Evolutionary conservation across 2,329 filamentous ascomycete genomes (phyloP), one percentile per base, ranked within the genome.

Genomic region (Ceratocystiopsis minuta): DNA sequence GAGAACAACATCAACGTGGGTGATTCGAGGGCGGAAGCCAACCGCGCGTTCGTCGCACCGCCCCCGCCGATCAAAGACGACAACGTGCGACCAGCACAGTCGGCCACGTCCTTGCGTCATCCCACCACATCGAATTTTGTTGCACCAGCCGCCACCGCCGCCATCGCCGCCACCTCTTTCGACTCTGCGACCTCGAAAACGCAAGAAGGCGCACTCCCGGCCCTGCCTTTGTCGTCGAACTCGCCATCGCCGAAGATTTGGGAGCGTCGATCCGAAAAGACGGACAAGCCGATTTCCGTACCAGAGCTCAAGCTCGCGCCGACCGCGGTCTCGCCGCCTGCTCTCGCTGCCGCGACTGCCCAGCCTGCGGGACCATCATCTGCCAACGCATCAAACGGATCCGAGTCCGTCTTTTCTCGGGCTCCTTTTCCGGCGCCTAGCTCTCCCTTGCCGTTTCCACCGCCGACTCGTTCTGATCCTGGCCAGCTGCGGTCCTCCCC

Each of bases 251-350:
- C 50, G 9, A 57, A 63, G 46, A 57, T 65, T 31, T 72, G 68
- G 68, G 61, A 63, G 43, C 61, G 70, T 41, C 63, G 70, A 37
- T 69, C 67, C 14, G 55, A 63, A 20, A 72, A 66, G 52, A 59
- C 59, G 42, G 65, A 70, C 42, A 59, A 60, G 41, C 62, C 55
- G 46, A 52, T 66, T 32, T 61, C 65, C 38, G 59, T 72, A 5
- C 55, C 66, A 10, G 61, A 65, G 43, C 61, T 73, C 40, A 66
- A 66, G 45, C 56, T 73, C 42, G 52, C 62, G 39, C 51, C 56
- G 35, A 70, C 65, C 34, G 41, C 36, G 34, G 38, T 20, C 34
- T 38, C 36, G 35, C 38, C 32, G 28, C 20, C 37, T 32, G 32
- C 34, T 16, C 35, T 16, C 10, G n/a, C 39, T 18, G 32, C 37